These are phyloP conservation scores for Pelagophyceae sp. DNA, from an alignment of 352 stramenopile genomes.

Conservation along the genomic window DNA sequence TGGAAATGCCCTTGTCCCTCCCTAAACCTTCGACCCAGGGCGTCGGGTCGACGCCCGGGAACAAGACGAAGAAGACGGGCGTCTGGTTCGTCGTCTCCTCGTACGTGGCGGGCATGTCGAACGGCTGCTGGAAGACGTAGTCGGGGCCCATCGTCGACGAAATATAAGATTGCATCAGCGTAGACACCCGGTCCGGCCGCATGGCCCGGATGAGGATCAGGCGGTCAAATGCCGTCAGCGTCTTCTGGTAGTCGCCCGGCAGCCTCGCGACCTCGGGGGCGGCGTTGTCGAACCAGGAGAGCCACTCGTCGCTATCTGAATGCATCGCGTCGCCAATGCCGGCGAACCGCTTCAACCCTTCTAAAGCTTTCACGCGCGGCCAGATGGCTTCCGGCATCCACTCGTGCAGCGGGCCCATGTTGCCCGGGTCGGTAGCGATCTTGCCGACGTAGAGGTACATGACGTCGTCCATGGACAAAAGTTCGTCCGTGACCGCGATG, in stretches of 20 bases:
- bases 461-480: slow-evolving; percentile 71
- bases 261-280: slow-evolving; percentile 84
- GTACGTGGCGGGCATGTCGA: slow-evolving; percentile 67
- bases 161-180: slow-evolving; percentile 79
- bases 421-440: slow-evolving; percentile 65
- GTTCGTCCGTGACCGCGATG: slow-evolving; percentile 75
- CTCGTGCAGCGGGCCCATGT: slow-evolving; percentile 78
- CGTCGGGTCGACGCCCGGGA: slow-evolving; percentile 83
- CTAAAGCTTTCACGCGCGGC: slow-evolving; percentile 81
- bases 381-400: slow-evolving; percentile 78
- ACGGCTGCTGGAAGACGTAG: slow-evolving; percentile 61
- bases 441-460: slow-evolving; percentile 78
- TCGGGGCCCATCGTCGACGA: slow-evolving; percentile 56
- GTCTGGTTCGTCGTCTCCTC: slow-evolving; percentile 76
- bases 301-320: slow-evolving; percentile 89
- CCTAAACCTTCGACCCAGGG: slow-evolving; percentile 85
- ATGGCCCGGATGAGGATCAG: slow-evolving; percentile 73
- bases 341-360: slow-evolving; percentile 76
- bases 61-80: slow-evolving; percentile 89
- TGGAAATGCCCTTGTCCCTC: slow-evolving; percentile 65
- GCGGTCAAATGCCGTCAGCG: slow-evolving; percentile 80
- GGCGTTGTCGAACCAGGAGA: slow-evolving; percentile 87
- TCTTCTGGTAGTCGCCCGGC: slow-evolving; percentile 82
- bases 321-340: slow-evolving; percentile 87
- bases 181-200: slow-evolving; percentile 84